Conservation (phyloP, 441 rosid species). For the Cnidoscolus chayamansa region DNA sequence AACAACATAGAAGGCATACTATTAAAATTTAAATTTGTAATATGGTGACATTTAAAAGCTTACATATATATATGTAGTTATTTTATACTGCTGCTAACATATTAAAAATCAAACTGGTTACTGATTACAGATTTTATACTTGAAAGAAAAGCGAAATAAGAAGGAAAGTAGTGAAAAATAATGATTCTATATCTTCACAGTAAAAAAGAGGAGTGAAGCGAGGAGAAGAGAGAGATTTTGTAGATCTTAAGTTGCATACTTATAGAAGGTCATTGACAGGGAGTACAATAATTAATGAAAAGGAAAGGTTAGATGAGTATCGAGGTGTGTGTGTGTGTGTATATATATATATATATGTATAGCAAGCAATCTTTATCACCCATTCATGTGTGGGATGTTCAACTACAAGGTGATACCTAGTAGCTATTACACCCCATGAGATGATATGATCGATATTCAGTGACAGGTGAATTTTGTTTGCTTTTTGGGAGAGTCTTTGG, state of each 20-base stretch:
- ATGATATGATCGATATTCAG: background rate
- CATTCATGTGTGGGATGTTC: background rate
- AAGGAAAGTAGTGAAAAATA: background rate
- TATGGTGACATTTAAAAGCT: too few relatives aligned
- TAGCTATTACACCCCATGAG: background rate
- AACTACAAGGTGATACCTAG: background rate
- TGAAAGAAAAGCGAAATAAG: too few relatives aligned
- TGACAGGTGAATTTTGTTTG: background rate
- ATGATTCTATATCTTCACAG: background rate
- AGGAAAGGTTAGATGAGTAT: slow-evolving; percentile 22
- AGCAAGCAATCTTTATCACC: too few relatives aligned
- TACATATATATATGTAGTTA: too few relatives aligned
- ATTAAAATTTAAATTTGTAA: too few relatives aligned
- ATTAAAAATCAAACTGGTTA: too few relatives aligned
- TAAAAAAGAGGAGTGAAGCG: background rate
- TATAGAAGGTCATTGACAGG: slow-evolving; percentile 13
- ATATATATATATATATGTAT: too few relatives aligned
- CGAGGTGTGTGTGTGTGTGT: too few relatives aligned
- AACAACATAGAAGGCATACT: too few relatives aligned
- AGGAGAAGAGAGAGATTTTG: background rate
- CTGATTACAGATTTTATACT: too few relatives aligned
- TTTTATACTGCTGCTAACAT: too few relatives aligned
- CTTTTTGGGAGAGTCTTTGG: slow-evolving; percentile 11
- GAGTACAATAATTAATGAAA: slow-evolving; percentile 21
- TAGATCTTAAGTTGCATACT: slow-evolving; percentile 16